Base-by-base conservation (phyloP, 1,284 basidiomycete species). In the Trametes pubescens region DNA sequence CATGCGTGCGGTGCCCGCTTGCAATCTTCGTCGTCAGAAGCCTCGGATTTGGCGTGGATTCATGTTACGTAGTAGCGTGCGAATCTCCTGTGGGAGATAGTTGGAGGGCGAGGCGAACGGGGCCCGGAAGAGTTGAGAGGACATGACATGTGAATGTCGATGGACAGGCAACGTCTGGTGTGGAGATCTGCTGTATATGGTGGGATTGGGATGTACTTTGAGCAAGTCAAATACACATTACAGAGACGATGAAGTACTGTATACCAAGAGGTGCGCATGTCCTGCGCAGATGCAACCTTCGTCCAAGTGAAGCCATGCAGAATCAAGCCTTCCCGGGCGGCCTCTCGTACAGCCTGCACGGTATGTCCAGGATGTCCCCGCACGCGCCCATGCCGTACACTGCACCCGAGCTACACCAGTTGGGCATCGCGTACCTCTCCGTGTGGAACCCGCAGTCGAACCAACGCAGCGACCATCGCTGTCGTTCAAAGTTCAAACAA, bases 401-500 rank as follows among this genome's bases (percentile, higher is more conserved):
- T 14, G 22, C 47, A 16, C 26, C 47, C 47, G 24, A 10, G 26
- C 2, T 14, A 9, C 47, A 16, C 26, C 47, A 24, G 24, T 24
- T 4, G 7, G 8, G 4, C 37, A 11, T 10, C 51, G 51, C 4
- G 51, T 52, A 52, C 51, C 51, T 52, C 34, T 21, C 34, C 21
- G 51, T 22, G 35, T 32, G 35, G 18, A n/a, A 22, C 16, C n/a
- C 21, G 9, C 21, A 5, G 18, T 29, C 11, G 13, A 7, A 34
- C 24, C 32, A 8, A 13, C 24, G 24, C n/a, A 24, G 47, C 4
- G 24, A 10, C 47, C 44, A 24, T 47, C 37, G 37, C 37, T 38
- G 37, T 38, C 37, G 44, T 22, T 47, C 21, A 24, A 24, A 24
- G 11, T 22, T 43, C 16, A 40, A 37, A 59, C 60, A 32, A 67